Conservation (phyloP, 2,329 filamentous ascomycete species). For the Botrytis elliptica region DNA sequence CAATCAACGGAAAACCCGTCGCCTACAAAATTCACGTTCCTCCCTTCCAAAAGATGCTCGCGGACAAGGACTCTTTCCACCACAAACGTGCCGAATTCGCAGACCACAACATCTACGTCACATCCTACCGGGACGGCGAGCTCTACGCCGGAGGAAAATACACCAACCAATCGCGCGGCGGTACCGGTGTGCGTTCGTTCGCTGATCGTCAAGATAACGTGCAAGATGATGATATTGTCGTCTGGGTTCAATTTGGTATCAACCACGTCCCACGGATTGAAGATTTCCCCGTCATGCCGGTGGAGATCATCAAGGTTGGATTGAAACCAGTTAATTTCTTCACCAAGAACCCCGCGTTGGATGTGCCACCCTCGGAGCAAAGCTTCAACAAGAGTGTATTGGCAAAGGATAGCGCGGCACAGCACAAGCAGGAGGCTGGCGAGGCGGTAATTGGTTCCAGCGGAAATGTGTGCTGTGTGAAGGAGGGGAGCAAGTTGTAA, state of each 20-base stretch:
- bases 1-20: constrained; percentile 53
- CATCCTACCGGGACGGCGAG: constrained; percentile 52
- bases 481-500: constrained; percentile 21
- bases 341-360: constrained; percentile 50
- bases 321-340: constrained; percentile 55
- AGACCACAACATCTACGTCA: constrained; percentile 55
- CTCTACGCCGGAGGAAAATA: constrained; percentile 55
- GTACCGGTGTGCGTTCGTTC: constrained; percentile 55
- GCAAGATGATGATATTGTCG: constrained; percentile 53
- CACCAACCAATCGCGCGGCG: constrained; percentile 56
- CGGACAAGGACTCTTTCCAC: constrained; percentile 48
- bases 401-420: not conserved
- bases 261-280: constrained; percentile 65
- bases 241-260: constrained; percentile 59
- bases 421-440: constrained; percentile 11
- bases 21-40: constrained; percentile 56
- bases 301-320: constrained; percentile 52
- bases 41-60: constrained; percentile 58
- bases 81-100: constrained; percentile 53
- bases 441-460: constrained; percentile 11
- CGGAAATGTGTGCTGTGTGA: constrained; percentile 20
- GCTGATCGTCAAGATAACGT: constrained; percentile 49
- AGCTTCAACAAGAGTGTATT: constrained; percentile 42
- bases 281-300: constrained; percentile 69
- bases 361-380: constrained; percentile 49